Conservation (phyloP, 1,139 yeast genomes). For the Yueomyces sp. region DNA sequence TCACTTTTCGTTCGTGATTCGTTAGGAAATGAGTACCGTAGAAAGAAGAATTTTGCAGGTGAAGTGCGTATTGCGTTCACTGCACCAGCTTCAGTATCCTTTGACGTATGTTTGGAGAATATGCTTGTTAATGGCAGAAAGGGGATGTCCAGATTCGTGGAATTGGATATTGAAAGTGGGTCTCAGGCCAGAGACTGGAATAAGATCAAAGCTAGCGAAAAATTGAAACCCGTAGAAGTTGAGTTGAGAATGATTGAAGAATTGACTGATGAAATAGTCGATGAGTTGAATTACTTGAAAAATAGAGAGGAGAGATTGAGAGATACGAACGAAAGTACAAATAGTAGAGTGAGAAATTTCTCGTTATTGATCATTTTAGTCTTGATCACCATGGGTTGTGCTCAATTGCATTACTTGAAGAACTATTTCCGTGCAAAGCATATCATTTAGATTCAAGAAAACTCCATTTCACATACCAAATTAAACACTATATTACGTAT, state of each 20-base stretch:
- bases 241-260: conserved; percentile 79
- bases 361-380: conserved; percentile 56
- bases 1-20: conserved; percentile 50
- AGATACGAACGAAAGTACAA: conserved; percentile 91
- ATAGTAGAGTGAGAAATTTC: conserved; percentile 67
- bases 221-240: conserved; percentile 83
- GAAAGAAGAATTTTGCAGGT: conserved; percentile 54
- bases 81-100: conserved; percentile 68
- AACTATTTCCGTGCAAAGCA: conserved; percentile 91
- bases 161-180: conserved; percentile 87
- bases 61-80: conserved; percentile 66
- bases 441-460: conserved; percentile 41
- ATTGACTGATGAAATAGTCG: conserved; percentile 63
- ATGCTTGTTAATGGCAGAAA: conserved; percentile 31
- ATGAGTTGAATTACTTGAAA: conserved; percentile 72
- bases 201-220: conserved; percentile 83
- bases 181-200: conserved; percentile 98
- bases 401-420: conserved; percentile 89
- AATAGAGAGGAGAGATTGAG: conserved; percentile 83
- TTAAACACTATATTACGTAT: neutral
- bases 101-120: conserved; percentile 86
- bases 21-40: conserved; percentile 60
- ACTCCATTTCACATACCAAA: neutral
- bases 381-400: conserved; percentile 67
- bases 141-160: conserved; percentile 49